Conservation (phyloP, 768 basidiomycete species). For the Sutorius australiensis region DNA sequence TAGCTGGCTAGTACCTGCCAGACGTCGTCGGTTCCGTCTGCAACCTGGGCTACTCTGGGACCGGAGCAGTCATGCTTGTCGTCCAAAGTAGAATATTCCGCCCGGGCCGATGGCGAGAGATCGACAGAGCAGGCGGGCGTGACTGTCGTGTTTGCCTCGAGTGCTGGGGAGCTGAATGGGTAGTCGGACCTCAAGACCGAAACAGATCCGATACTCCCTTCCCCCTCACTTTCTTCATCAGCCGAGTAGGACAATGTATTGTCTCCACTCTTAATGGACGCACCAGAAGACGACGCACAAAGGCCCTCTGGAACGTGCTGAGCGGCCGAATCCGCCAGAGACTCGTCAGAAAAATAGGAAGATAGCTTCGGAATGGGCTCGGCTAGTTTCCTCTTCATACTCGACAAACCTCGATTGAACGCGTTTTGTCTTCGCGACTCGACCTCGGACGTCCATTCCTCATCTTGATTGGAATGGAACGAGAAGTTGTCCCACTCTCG, state of each 20-base stretch:
- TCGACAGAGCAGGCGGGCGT: neutral
- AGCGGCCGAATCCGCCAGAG: neutral
- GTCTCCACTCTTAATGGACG: neutral
- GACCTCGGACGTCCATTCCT: slow-evolving; percentile 15
- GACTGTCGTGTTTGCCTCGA: neutral
- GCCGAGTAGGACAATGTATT: neutral
- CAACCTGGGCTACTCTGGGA: neutral
- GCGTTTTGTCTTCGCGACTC: slow-evolving; percentile 8
- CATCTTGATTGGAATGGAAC: slow-evolving; percentile 4
- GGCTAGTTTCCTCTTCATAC: slow-evolving; percentile 7
- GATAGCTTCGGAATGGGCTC: slow-evolving; percentile 11
- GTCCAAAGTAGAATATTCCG: neutral
- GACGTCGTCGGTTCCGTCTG: neutral
- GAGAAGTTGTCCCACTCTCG: slow-evolving; percentile 13
- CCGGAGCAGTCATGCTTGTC: neutral
- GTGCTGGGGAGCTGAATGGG: neutral
- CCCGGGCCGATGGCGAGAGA: neutral
- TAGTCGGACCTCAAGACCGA: neutral
- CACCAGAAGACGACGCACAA: neutral
- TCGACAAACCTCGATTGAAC: slow-evolving; percentile 2
- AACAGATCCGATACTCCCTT: neutral
- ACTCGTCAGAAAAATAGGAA: slow-evolving; percentile 6
- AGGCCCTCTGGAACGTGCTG: neutral
- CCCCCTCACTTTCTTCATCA: slow-evolving; percentile 4
- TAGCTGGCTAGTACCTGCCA: slow-evolving; percentile 2